Percentiles rank a stretch among this genome's conserved stretches.
These are phyloP conservation scores for Lipomyces chichibuensis DNA, from an alignment of 805 yeast genomes.

Conservation along the genomic window DNA sequence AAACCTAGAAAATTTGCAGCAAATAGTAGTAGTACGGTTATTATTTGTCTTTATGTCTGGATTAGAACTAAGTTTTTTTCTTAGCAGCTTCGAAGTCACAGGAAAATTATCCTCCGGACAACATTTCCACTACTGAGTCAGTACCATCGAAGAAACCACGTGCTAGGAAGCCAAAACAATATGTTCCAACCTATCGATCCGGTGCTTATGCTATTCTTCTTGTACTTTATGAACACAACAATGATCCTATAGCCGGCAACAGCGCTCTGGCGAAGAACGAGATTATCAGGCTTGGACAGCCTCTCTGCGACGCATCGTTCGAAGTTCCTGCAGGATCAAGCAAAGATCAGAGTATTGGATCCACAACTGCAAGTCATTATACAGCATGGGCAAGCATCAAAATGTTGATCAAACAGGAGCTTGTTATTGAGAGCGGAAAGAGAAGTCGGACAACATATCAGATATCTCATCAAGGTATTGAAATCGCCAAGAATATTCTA, in stretches of 20 bases:
- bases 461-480: constrained; percentile 66
- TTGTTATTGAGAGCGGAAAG: constrained; percentile 24
- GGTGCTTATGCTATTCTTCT: constrained; percentile 85
- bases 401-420: constrained; percentile 51
- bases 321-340: constrained; percentile 20
- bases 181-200: constrained; percentile 72
- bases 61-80: background rate
- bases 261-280: constrained; percentile 68
- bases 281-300: constrained; percentile 54
- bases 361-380: constrained; percentile 51
- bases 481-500: constrained; percentile 58
- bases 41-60: background rate
- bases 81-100: background rate
- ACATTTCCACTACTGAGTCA: background rate
- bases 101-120: background rate
- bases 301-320: constrained; percentile 38
- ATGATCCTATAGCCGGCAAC: constrained; percentile 38
- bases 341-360: constrained; percentile 22
- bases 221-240: constrained; percentile 51
- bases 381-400: constrained; percentile 78
- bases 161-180: constrained; percentile 46
- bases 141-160: background rate
- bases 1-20: background rate
- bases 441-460: constrained; percentile 56
- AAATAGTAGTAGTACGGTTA: background rate